Evolutionary conservation across 805 yeast genomes (phyloP).

Genomic region (Barnettozyma californica): DNA sequence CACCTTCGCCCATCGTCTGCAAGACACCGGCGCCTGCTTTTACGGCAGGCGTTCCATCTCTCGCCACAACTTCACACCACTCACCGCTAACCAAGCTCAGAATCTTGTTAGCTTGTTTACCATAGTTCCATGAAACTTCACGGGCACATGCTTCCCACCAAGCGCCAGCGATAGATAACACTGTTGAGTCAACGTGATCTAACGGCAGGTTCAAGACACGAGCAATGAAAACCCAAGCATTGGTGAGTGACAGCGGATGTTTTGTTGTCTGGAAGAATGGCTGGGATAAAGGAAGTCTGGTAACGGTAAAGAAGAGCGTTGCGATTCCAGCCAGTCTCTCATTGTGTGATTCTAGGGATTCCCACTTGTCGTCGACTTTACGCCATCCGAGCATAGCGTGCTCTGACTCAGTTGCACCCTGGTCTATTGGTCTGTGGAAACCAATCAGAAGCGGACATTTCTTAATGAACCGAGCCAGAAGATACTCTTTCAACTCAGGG

Average conservation of each 20-base stretch:
- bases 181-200: slow-evolving; percentile 54
- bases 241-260: slow-evolving; percentile 53
- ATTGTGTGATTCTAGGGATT: slow-evolving; percentile 61
- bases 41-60: slow-evolving; percentile 27
- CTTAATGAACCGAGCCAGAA: slow-evolving; percentile 77
- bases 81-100: slow-evolving; percentile 39
- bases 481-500: slow-evolving; percentile 35
- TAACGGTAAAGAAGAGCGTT: slow-evolving; percentile 72
- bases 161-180: slow-evolving; percentile 62
- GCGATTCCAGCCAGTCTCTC: slow-evolving; percentile 86
- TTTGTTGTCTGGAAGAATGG: slow-evolving; percentile 24
- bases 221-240: slow-evolving; percentile 70
- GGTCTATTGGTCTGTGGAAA: slow-evolving; percentile 28
- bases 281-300: slow-evolving; percentile 40
- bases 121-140: slow-evolving; percentile 52
- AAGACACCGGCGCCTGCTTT: slow-evolving; percentile 79
- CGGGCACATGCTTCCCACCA: slow-evolving; percentile 90
- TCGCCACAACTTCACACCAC: slow-evolving; percentile 51
- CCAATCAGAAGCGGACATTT: slow-evolving; percentile 91
- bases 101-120: slow-evolving; percentile 65
- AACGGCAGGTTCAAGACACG: slow-evolving; percentile 56
- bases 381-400: slow-evolving; percentile 77
- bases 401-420: neutral
- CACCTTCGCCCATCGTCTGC: slow-evolving; percentile 66
- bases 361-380: slow-evolving; percentile 39